Percentiles rank a stretch among this genome's conserved stretches.
phyloP scores from a whole-genome alignment of 2,329 filamentous ascomycete species.

The Cladosporium sp. region DNA sequence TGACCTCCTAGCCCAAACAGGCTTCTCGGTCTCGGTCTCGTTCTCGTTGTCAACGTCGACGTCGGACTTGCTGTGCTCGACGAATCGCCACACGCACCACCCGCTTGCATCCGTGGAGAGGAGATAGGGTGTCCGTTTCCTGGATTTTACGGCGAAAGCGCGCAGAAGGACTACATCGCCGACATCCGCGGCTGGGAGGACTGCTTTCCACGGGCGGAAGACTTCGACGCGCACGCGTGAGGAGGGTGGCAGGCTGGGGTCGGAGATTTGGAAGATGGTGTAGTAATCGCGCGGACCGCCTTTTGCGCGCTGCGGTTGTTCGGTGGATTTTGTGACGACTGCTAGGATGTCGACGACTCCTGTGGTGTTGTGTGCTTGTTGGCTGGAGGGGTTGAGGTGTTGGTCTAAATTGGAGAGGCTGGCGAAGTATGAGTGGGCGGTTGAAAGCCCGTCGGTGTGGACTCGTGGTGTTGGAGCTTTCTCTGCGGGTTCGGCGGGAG shows the following conservation, averaged over 20 bases:
- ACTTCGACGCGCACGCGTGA: conserved; percentile 33
- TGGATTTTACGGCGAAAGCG: conserved; percentile 38
- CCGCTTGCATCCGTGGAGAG: conserved; percentile 38
- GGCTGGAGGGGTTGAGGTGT: conserved; percentile 36
- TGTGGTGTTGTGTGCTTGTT: conserved; percentile 28
- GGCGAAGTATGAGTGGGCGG: conserved; percentile 40
- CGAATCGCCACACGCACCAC: conserved; percentile 46
- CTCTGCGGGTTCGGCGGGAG: conserved; percentile 2
- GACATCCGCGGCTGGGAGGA: conserved; percentile 35
- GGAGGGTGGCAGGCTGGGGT: conserved; percentile 26
- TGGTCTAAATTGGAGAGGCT: conserved; percentile 37
- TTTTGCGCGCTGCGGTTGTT: conserved; percentile 33
- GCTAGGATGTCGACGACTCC: conserved; percentile 45
- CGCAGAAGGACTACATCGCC: conserved; percentile 45
- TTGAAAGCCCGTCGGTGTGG: neutral
- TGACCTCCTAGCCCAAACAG: conserved; percentile 24
- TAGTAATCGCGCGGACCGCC: conserved; percentile 41
- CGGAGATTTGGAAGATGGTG: conserved; percentile 39
- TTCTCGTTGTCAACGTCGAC: conserved; percentile 13
- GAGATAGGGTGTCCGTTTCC: conserved; percentile 34
- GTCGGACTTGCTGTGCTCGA: neutral
- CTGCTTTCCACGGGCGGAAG: conserved; percentile 40
- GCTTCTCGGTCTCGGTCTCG: conserved; percentile 16
- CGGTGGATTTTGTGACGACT: conserved; percentile 35
- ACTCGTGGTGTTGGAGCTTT: conserved; percentile 34